A percentile compares a stretch with the other conserved stretches of the same genome.
These are phyloP conservation scores for Fonsecaea monophora DNA, from an alignment of 2,329 filamentous ascomycete species.

Conservation along the genomic window DNA sequence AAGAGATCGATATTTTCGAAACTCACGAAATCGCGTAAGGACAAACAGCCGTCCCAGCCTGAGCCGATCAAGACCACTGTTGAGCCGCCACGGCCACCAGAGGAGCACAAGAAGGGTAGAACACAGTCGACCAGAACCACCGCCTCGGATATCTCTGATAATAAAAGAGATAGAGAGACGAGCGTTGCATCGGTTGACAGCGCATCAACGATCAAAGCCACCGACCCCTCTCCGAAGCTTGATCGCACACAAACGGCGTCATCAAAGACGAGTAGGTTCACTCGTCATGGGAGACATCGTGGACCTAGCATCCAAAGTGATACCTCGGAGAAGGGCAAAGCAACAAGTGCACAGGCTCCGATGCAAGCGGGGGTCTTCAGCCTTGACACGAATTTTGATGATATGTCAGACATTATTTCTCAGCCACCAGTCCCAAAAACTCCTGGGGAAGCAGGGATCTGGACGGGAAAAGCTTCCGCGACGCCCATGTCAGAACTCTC, in stretches of 20 bases:
- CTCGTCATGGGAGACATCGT: conserved; percentile 31
- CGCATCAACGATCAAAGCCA: conserved; percentile 42
- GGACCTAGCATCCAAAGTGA: conserved; percentile 42
- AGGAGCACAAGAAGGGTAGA: conserved; percentile 34
- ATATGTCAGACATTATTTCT: conserved; percentile 90
- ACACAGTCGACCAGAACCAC: conserved; percentile 31
- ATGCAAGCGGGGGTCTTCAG: conserved; percentile 68
- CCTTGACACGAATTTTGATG: conserved; percentile 84
- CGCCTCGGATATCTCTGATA: conserved; percentile 23
- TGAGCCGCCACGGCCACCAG: conserved; percentile 36
- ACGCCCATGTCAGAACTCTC: conserved; percentile 47
- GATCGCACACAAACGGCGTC: conserved; percentile 38
- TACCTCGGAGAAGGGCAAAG: conserved; percentile 61
- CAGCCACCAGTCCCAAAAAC: conserved; percentile 70
- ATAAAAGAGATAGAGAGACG: conserved; percentile 42
- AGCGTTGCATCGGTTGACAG: conserved; percentile 44
- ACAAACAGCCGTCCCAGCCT: conserved; percentile 45
- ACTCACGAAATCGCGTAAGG: conserved; percentile 56
- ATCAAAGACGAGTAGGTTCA: conserved; percentile 38
- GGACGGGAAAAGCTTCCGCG: conserved; percentile 43
- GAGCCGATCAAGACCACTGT: conserved; percentile 36
- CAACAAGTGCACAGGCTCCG: conserved; percentile 47
- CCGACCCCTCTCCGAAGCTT: conserved; percentile 38
- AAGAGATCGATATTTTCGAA: conserved; percentile 62
- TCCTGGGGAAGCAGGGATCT: conserved; percentile 56